Base-by-base conservation (phyloP, 2,329 filamentous ascomycete species). In the Exophiala mesophila region DNA sequence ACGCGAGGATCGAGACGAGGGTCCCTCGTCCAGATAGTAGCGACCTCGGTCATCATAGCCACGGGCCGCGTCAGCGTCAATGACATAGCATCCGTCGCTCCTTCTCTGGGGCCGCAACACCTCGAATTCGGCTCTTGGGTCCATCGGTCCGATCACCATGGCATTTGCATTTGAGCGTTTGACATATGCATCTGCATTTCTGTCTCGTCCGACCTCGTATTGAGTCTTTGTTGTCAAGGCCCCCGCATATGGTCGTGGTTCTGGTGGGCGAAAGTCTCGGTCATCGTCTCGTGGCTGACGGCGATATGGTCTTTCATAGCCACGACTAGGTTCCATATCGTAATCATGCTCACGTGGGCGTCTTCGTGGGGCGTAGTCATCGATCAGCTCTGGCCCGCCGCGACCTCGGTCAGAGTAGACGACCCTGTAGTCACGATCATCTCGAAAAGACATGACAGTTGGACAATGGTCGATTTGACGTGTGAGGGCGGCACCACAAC, bases 391-490 rank as follows among this genome's bases (percentile, higher is more conserved):
- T 19, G 46, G 39, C 5, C 26, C 12, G n/a, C 34, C 44, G 13
- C 45, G 39, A 16, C 20, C 23, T 8, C 49, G 49, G 36, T 33
- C 46, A 5, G 43, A 34, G 35, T 52, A 52, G 30, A 48, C 42
- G 9, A 54, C 51, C 39, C 48, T 52, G 39, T 54, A 50, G 21
- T 39, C 31, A 13, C 50, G 47, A 44, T 49, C 50, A 28, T 39
- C 45, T 7, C 41, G 45, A 7, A 45, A 41, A 17, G 48, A 43
- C 48, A 51, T 51, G 23, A 26, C 12, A 26, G 23, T 26, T 7
- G 23, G 12, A 26, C n/a, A n/a, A n/a, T n/a, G n/a, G n/a, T n/a
- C n/a, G n/a, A n/a, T n/a, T n/a, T n/a, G n/a, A n/a, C n/a, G n/a
- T n/a, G n/a, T n/a, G n/a, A n/a, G n/a, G n/a, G n/a, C n/a, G n/a